Conservation (phyloP, 148 eudicot species). For the Cornus florida region DNA sequence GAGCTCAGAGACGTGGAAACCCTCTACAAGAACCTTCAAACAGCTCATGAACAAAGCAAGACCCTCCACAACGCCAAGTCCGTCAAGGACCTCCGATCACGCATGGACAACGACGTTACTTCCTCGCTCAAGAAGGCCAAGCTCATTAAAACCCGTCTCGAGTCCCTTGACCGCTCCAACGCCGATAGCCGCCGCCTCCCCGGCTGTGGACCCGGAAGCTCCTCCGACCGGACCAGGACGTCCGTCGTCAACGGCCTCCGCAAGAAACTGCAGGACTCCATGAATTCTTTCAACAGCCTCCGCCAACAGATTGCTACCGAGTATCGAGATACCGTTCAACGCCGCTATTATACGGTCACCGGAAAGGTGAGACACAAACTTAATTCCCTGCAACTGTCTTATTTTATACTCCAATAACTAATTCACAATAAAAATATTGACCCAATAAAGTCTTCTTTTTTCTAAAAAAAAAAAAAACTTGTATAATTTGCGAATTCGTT, state of each 20-base stretch:
- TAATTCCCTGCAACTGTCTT: too few species aligned
- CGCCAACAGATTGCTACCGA: conserved; percentile 42
- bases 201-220: conserved; percentile 53
- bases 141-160: conserved; percentile 39
- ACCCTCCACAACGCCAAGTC: conserved; percentile 42
- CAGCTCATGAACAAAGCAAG: conserved; percentile 45
- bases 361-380: conserved; percentile 26
- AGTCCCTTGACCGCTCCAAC: conserved; percentile 51
- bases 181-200: conserved; percentile 33
- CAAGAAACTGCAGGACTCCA: conserved; percentile 45
- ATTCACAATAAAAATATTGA: too few species aligned
- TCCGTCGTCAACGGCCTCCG: conserved; percentile 46
- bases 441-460: too few species aligned
- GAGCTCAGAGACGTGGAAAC: conserved; percentile 37
- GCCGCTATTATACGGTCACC: conserved; percentile 56
- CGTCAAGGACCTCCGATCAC: conserved; percentile 39
- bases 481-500: too few species aligned
- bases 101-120: conserved; percentile 50
- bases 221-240: conserved; percentile 45
- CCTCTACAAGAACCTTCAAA: conserved; percentile 21
- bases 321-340: conserved; percentile 52
- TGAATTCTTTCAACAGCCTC: conserved; percentile 50
- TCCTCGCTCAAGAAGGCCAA: conserved; percentile 44
- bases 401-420: too few species aligned
- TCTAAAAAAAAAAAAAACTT: too few species aligned